phyloP scores from a whole-genome alignment of 2,329 filamentous ascomycete species.

The Cladosporium sp. region DNA sequence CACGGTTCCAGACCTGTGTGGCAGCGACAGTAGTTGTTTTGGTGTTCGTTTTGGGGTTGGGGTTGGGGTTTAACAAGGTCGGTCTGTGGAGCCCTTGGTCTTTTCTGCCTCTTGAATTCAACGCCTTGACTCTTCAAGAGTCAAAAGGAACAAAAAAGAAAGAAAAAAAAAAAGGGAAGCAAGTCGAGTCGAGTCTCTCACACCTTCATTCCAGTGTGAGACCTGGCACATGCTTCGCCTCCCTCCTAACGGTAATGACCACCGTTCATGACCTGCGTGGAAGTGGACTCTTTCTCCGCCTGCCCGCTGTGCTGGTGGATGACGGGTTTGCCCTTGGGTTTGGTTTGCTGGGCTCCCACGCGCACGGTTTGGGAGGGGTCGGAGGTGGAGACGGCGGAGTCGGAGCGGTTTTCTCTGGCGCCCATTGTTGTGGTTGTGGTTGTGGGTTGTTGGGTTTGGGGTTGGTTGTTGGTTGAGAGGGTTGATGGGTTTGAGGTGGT shows the following conservation, averaged over 20 bases:
- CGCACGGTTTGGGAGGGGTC: neutral
- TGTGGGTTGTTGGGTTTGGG: neutral
- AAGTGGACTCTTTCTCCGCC: neutral
- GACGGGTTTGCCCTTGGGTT: neutral
- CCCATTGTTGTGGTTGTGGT: constrained; percentile 1
- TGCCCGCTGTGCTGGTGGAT: neutral
- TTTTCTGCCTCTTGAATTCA: too few relatives aligned
- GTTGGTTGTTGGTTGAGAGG: neutral
- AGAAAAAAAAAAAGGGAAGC: too few relatives aligned
- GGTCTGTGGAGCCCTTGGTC: neutral
- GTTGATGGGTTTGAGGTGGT: neutral
- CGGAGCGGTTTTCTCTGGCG: constrained; percentile 2
- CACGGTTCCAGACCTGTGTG: too few relatives aligned
- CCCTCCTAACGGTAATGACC: neutral
- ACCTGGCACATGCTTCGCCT: too few relatives aligned
- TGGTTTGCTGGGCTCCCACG: neutral
- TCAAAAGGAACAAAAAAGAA: neutral
- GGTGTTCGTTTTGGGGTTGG: neutral
- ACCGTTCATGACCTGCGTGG: neutral
- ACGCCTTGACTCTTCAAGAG: too few relatives aligned
- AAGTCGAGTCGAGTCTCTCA: too few relatives aligned
- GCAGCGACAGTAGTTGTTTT: neutral
- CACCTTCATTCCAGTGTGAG: too few relatives aligned
- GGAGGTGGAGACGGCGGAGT: constrained; percentile 6
- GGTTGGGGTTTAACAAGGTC: neutral